Evolutionary conservation across 2,329 filamentous ascomycete genomes (phyloP).

Genomic region (Ophiostoma triangulosporum): DNA sequence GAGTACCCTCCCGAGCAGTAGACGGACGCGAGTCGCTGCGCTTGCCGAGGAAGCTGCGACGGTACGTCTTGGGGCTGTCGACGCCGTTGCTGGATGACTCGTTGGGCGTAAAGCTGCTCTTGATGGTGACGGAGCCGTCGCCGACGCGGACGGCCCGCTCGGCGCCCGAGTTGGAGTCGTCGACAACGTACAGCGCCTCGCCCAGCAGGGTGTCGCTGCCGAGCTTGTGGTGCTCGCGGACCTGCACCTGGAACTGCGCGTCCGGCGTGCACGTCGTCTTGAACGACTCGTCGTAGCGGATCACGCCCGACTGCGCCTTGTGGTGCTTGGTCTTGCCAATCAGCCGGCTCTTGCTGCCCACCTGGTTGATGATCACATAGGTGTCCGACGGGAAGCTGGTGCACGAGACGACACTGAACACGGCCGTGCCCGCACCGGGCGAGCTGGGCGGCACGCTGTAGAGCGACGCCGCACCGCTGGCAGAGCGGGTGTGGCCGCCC

Average conservation of each 20-base stretch:
- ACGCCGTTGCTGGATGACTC: constrained; percentile 18
- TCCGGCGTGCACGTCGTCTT: constrained; percentile 68
- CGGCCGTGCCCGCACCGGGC: constrained; percentile 59
- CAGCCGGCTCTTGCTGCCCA: constrained; percentile 58
- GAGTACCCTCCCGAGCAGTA: constrained; percentile 31
- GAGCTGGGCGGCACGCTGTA: constrained; percentile 45
- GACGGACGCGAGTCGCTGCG: constrained; percentile 19
- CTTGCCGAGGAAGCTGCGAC: constrained; percentile 44
- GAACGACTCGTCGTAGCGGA: constrained; percentile 67
- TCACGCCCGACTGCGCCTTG: constrained; percentile 54
- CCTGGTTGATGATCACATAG: constrained; percentile 59
- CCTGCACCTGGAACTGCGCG: constrained; percentile 71
- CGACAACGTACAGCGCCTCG: constrained; percentile 81
- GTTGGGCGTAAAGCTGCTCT: constrained; percentile 52
- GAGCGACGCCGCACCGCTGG: constrained; percentile 52
- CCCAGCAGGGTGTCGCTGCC: constrained; percentile 73
- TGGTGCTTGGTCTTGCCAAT: constrained; percentile 87
- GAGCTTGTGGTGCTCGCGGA: constrained; percentile 75
- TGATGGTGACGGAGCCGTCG: constrained; percentile 55
- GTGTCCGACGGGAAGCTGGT: constrained; percentile 68
- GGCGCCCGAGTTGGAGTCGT: constrained; percentile 53
- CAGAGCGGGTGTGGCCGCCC: constrained; percentile 35
- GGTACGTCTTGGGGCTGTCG: constrained; percentile 34
- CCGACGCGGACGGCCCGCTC: constrained; percentile 69
- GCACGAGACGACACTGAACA: constrained; percentile 67